A percentile compares a stretch with the other conserved stretches of the same genome.
phyloP scores from a whole-genome alignment of 2,329 filamentous ascomycete species.

The Leptographium radiaticola region DNA sequence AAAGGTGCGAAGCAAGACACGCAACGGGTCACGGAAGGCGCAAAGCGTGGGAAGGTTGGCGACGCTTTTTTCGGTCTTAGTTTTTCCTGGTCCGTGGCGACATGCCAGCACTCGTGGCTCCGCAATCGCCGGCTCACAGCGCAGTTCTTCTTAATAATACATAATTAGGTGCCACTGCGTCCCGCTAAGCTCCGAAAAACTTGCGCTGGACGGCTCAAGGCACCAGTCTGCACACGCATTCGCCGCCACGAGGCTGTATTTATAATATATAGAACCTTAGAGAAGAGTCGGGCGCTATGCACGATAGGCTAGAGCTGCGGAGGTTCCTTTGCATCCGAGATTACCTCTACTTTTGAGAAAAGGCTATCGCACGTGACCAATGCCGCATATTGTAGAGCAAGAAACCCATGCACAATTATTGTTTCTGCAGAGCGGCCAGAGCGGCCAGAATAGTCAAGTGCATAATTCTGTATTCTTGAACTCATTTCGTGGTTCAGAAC shows the following conservation, averaged over 20 bases:
- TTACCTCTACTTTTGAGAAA: no score
- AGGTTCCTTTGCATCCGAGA: background rate
- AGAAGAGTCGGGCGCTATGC: background rate
- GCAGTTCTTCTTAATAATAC: slow-evolving; percentile 11
- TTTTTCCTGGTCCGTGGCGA: slow-evolving; percentile 1
- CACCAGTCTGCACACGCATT: slow-evolving; percentile 2
- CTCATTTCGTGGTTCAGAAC: no score
- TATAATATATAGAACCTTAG: background rate
- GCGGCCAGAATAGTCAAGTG: no score
- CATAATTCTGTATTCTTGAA: no score
- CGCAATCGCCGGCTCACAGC: slow-evolving; percentile 9
- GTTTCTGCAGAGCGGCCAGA: no score
- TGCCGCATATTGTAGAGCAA: no score
- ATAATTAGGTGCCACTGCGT: slow-evolving; percentile 2
- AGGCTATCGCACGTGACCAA: background rate
- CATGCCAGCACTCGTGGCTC: slow-evolving; percentile 1
- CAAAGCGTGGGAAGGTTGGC: slow-evolving; percentile 5
- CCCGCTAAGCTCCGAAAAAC: slow-evolving; percentile 4
- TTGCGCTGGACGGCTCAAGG: slow-evolving; percentile 1
- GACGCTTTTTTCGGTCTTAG: slow-evolving; percentile 6
- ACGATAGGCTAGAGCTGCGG: background rate
- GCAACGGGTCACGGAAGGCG: slow-evolving; percentile 1
- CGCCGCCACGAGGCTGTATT: background rate
- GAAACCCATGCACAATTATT: background rate
- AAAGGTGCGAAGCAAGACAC: background rate